A percentile compares a stretch with the other conserved stretches of the same genome.
Evolutionary conservation across 108 stramenopile genomes (phyloP).

Genomic region (Cylindrotheca closterium): DNA sequence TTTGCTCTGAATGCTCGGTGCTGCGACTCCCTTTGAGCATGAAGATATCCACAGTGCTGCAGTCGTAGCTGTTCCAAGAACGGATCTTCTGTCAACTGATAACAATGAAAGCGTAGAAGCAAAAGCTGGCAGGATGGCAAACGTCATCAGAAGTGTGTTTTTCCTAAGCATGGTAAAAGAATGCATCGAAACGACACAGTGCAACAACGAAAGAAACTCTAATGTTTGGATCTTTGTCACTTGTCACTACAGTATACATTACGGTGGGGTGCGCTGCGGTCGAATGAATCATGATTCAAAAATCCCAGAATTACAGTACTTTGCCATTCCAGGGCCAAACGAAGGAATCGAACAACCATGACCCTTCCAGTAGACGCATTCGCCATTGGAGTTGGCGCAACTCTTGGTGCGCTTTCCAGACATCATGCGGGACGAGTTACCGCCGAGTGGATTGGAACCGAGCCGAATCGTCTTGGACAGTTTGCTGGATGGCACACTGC

Average conservation of each 20-base stretch:
- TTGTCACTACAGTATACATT: too few species aligned
- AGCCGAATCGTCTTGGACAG: constrained; percentile 46
- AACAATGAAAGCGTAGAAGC: background rate
- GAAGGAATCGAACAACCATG: too few species aligned
- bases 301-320: too few species aligned
- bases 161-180: too few species aligned
- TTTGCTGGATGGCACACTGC: constrained; percentile 61
- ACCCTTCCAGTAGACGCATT: constrained; percentile 52
- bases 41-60: background rate
- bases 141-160: too few species aligned
- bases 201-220: too few species aligned
- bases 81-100: background rate
- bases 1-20: background rate
- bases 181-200: too few species aligned
- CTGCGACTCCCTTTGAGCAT: background rate
- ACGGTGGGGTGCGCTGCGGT: too few species aligned
- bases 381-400: constrained; percentile 67
- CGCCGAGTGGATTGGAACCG: constrained; percentile 52
- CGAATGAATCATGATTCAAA: too few species aligned
- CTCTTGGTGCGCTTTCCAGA: constrained; percentile 59
- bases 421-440: constrained; percentile 64
- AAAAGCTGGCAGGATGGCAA: background rate
- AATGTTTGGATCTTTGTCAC: too few species aligned
- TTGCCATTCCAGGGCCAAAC: too few species aligned
- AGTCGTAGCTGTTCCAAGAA: background rate